A percentile compares a stretch with the other conserved stretches of the same genome.
These are phyloP conservation scores for Tribonema minus DNA, from an alignment of 108 stramenopile species.

Conservation along the genomic window DNA sequence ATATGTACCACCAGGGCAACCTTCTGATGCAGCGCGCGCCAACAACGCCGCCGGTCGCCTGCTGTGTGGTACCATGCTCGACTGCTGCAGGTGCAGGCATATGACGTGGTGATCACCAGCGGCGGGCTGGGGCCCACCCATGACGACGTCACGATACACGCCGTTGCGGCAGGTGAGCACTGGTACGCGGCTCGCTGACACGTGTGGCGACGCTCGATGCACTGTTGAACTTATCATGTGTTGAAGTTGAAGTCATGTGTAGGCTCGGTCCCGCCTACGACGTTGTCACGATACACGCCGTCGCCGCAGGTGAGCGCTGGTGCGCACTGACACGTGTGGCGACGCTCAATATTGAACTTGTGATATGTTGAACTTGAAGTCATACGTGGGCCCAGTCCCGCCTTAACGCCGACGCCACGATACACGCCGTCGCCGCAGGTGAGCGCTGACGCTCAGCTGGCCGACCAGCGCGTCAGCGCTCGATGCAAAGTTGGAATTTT, in stretches of 20 bases:
- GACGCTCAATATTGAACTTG: too few relatives aligned
- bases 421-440: conserved; percentile 73
- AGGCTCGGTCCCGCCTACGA: conserved; percentile 94
- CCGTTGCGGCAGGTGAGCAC: conserved; percentile 60
- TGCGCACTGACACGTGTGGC: too few relatives aligned
- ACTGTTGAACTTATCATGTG: conserved; percentile 40
- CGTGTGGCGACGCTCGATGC: not conserved
- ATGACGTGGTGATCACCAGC: conserved; percentile 82
- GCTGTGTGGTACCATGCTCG: not conserved
- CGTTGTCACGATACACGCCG: conserved; percentile 88
- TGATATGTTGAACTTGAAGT: too few relatives aligned
- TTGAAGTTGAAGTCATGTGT: conserved; percentile 81
- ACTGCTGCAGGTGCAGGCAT: conserved; percentile 33
- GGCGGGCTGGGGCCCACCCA: conserved; percentile 96
- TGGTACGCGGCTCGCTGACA: too few relatives aligned
- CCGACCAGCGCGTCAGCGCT: not conserved
- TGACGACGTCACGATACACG: conserved; percentile 91
- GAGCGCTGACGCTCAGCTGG: too few relatives aligned
- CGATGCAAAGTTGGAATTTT: not conserved
- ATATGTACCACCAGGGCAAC: too few relatives aligned
- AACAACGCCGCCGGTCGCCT: not conserved
- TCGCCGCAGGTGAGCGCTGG: conserved; percentile 56
- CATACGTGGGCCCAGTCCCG: conserved; percentile 90
- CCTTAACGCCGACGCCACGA: conserved; percentile 93
- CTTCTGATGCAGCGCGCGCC: too few relatives aligned